Percentiles rank a stretch among this genome's conserved stretches.
phyloP scores from a whole-genome alignment of 257 asterid species.

The Lycium ferocissimum region DNA sequence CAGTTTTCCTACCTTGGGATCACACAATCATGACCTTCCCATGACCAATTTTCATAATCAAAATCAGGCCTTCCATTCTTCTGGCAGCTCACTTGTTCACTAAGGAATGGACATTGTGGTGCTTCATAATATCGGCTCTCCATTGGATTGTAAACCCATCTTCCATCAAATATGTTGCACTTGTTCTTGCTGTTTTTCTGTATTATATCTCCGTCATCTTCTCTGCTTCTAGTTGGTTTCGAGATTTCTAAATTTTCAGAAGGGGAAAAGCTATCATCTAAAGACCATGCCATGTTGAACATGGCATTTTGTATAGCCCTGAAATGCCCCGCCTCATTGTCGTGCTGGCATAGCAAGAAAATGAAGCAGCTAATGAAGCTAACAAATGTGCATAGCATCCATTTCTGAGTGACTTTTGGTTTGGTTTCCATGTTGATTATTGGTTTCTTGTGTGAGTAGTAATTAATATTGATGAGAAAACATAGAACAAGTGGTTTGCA shows the following conservation, averaged over 20 bases:
- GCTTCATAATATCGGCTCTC: constrained; percentile 28
- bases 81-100: constrained; percentile 37
- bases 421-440: constrained; percentile 29
- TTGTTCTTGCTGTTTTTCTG: background rate
- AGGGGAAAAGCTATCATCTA: background rate
- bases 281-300: background rate
- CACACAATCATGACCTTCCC: constrained; percentile 36
- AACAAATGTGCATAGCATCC: constrained; percentile 26
- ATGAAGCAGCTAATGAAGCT: constrained; percentile 31
- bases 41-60: constrained; percentile 36
- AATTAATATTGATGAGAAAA: background rate
- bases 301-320: background rate
- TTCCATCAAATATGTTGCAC: constrained; percentile 34
- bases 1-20: constrained; percentile 32
- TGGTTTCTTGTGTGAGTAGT: background rate
- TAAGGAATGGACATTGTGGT: constrained; percentile 34
- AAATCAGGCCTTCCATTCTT: constrained; percentile 38
- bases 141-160: constrained; percentile 31
- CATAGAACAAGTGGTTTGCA: background rate
- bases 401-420: constrained; percentile 25
- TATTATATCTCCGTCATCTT: background rate
- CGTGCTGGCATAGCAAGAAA: constrained; percentile 20
- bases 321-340: constrained; percentile 21
- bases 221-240: background rate
- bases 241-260: background rate